phyloP scores from a whole-genome alignment of 306 rosid species.

The Dicorynia guianensis region DNA sequence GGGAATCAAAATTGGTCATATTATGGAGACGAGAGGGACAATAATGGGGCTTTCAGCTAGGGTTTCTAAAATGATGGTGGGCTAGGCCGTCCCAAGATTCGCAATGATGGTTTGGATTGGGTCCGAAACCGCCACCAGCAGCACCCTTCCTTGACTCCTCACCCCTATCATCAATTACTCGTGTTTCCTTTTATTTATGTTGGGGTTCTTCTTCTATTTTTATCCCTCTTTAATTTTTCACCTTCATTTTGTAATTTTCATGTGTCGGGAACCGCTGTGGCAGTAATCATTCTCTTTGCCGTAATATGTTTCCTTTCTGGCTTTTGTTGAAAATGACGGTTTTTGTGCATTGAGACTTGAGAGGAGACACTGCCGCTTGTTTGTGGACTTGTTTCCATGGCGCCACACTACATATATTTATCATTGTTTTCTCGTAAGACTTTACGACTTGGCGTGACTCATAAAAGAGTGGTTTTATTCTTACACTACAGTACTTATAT shows the following conservation, averaged over 20 bases:
- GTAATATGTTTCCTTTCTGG: conserved; percentile 44
- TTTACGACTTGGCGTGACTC: no score
- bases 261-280: conserved; percentile 73
- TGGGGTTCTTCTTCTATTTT: conserved; percentile 44
- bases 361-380: conserved; percentile 42
- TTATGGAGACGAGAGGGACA: conserved; percentile 58
- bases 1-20: no score
- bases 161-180: conserved; percentile 58
- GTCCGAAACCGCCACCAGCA: conserved; percentile 72
- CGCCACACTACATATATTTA: conserved; percentile 28
- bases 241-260: conserved; percentile 42
- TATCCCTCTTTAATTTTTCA: conserved; percentile 41
- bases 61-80: conserved; percentile 93
- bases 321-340: conserved; percentile 42
- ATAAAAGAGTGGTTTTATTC: no score
- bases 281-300: conserved; percentile 58
- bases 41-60: conserved; percentile 81
- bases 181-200: conserved; percentile 54
- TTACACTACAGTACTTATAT: no score
- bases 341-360: conserved; percentile 49
- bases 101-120: conserved; percentile 99
- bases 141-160: conserved; percentile 44
- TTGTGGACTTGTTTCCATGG: conserved; percentile 47
- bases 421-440: no score
- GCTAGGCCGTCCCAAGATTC: conserved; percentile 99